A percentile compares a stretch with the other conserved stretches of the same genome.
Conservation (phyloP, 2,329 filamentous ascomycete species). For the Trichoderma harzianum region DNA sequence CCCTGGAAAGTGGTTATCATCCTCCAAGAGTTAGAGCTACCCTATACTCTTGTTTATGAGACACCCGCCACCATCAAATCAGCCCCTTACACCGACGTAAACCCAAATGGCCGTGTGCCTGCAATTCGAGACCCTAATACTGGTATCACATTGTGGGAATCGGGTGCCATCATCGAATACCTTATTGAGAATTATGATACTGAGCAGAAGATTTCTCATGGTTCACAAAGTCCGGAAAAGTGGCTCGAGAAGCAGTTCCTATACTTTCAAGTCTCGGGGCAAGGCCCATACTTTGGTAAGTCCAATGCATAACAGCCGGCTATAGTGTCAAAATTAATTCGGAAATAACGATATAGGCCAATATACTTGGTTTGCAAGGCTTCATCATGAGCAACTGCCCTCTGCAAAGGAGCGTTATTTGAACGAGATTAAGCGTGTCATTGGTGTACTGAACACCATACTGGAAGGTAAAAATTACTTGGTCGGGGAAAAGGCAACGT, state of each 20-base stretch:
- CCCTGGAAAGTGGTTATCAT: not conserved
- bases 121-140: not conserved
- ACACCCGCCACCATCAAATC: not conserved
- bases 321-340: not conserved
- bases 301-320: not conserved
- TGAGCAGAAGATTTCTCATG: not conserved
- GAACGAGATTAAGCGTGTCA: not conserved
- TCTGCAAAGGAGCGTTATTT: not conserved
- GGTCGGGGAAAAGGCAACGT: not conserved
- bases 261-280: not conserved
- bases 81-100: not conserved
- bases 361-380: not conserved
- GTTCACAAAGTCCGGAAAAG: not conserved
- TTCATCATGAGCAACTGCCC: not conserved
- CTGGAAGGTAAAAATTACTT: not conserved
- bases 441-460: not conserved
- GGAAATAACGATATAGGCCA: not conserved
- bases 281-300: not conserved
- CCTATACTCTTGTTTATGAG: not conserved
- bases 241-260: not conserved
- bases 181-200: not conserved
- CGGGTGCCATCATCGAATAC: not conserved
- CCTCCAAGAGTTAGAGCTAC: not conserved
- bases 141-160: not conserved
- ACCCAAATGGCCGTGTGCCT: not conserved